Conservation (phyloP, 1,284 basidiomycete genomes). For the Xerocomus nothofagi region DNA sequence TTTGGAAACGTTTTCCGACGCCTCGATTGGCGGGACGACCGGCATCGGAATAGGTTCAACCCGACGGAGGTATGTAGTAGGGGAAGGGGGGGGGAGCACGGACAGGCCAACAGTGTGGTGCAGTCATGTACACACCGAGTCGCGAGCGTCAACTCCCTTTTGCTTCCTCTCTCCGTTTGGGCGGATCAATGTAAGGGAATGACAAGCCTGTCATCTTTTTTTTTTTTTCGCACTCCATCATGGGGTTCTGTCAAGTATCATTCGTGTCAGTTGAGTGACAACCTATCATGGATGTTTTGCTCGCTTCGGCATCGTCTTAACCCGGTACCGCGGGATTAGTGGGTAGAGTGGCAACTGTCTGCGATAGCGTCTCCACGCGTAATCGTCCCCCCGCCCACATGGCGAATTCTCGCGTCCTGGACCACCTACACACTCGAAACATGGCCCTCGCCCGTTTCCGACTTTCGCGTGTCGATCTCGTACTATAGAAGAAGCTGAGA, state of each 20-base stretch:
- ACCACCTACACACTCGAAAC: conserved; percentile 11
- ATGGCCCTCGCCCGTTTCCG: neutral
- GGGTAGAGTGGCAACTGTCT: neutral
- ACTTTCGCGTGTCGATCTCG: conserved; percentile 14
- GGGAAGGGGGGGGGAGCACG: neutral
- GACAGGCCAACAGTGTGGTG: neutral
- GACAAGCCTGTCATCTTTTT: neutral
- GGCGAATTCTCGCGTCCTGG: neutral
- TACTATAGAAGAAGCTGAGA: conserved; percentile 1
- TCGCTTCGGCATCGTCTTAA: neutral
- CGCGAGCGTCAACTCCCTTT: neutral
- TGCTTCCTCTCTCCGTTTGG: neutral
- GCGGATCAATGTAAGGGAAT: conserved; percentile 13
- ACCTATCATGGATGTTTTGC: neutral
- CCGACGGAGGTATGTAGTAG: neutral
- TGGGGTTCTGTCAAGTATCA: neutral
- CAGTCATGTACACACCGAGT: neutral
- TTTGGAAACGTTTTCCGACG: neutral
- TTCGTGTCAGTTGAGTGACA: neutral
- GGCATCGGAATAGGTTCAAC: neutral
- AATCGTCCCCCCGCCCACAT: too few species aligned
- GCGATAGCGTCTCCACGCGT: too few species aligned
- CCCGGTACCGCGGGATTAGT: neutral
- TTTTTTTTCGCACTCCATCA: neutral
- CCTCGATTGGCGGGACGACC: neutral